Conservation (phyloP, 257 asterid genomes). For the Linaria vulgaris region DNA sequence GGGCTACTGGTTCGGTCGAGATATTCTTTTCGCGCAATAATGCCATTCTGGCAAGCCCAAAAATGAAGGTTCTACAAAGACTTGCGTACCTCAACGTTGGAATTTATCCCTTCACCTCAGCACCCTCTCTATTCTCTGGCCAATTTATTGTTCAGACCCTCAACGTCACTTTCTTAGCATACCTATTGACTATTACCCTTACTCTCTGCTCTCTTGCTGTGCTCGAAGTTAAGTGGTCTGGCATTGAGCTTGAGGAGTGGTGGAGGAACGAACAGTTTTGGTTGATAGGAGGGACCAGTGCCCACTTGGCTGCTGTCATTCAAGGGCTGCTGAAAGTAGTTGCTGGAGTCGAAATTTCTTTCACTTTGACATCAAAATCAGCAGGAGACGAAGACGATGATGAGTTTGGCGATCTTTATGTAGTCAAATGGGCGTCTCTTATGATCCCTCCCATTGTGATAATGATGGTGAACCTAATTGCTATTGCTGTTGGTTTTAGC, state of each 20-base stretch:
- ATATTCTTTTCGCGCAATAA: conserved; percentile 72
- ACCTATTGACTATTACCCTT: conserved; percentile 54
- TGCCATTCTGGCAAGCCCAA: conserved; percentile 57
- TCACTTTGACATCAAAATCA: conserved; percentile 68
- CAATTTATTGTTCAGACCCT: conserved; percentile 71
- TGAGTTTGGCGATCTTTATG: conserved; percentile 59
- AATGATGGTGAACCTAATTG: conserved; percentile 67
- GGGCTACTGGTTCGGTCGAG: conserved; percentile 86
- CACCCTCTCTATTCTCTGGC: conserved; percentile 66
- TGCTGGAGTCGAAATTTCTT: conserved; percentile 74
- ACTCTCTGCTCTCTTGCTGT: conserved; percentile 62
- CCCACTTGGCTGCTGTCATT: conserved; percentile 70
- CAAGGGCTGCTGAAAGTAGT: conserved; percentile 62
- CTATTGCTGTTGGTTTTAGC: conserved; percentile 67
- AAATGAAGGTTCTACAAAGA: conserved; percentile 60
- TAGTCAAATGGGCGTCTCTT: conserved; percentile 66
- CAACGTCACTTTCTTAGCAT: conserved; percentile 57
- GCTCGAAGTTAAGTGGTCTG: conserved; percentile 75
- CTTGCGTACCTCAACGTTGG: conserved; percentile 70
- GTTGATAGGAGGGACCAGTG: conserved; percentile 75
- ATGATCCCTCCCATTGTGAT: conserved; percentile 73
- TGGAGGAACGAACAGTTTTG: conserved; percentile 78
- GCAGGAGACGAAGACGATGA: conserved; percentile 68
- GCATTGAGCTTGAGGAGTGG: conserved; percentile 70
- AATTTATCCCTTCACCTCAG: conserved; percentile 70